phyloP scores from a whole-genome alignment of 305 asterid genomes.

The Fraxinus platypoda region DNA sequence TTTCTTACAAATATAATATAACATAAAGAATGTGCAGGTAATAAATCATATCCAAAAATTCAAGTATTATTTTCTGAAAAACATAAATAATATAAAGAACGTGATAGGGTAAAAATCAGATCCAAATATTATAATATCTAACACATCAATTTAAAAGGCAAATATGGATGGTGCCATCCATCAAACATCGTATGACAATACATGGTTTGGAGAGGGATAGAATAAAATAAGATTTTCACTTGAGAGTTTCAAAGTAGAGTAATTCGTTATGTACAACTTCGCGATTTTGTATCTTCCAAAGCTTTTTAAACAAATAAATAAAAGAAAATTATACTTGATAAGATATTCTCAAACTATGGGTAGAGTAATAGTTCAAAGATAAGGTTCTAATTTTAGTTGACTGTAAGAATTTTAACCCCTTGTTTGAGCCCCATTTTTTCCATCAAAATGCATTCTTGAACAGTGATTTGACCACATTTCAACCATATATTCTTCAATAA shows the following conservation, averaged over 20 bases:
- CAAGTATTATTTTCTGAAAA: background rate
- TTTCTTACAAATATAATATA: background rate
- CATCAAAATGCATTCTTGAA: too few species aligned
- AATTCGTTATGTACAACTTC: background rate
- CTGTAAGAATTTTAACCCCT: background rate
- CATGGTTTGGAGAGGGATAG: background rate
- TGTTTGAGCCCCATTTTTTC: too few species aligned
- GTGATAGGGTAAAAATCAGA: background rate
- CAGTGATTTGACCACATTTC: too few species aligned
- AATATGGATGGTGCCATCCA: background rate
- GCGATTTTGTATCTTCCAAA: background rate
- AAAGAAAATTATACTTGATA: background rate
- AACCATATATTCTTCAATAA: too few species aligned
- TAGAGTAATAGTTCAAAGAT: background rate
- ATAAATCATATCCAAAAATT: background rate
- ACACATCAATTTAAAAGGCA: background rate
- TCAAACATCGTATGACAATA: background rate
- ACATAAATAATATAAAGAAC: background rate
- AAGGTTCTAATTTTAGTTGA: background rate
- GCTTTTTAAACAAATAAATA: background rate
- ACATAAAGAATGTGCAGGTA: background rate
- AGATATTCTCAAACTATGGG: background rate
- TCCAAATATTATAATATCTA: background rate
- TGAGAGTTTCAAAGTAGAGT: background rate
- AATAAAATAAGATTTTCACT: background rate